Evolutionary conservation across 169 alveolate genomes (phyloP).

Genomic region (Babesia bovis): DNA sequence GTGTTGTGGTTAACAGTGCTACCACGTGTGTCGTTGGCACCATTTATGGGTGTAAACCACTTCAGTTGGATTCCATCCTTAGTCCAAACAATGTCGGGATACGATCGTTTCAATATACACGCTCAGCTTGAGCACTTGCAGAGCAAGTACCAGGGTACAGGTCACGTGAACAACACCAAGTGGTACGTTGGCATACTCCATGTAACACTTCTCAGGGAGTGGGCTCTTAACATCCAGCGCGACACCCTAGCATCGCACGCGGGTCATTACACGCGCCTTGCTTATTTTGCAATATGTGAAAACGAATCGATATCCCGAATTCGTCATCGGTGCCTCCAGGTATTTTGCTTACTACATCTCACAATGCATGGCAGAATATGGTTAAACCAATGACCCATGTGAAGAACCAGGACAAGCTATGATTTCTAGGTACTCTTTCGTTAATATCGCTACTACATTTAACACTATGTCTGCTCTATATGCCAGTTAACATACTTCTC

Average conservation of each 20-base stretch:
- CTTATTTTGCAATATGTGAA: conserved; percentile 89
- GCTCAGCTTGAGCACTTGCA: conserved; percentile 93
- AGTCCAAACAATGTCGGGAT: conserved; percentile 74
- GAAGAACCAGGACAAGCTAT: conserved; percentile 27
- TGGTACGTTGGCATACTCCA: conserved; percentile 77
- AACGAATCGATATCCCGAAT: conserved; percentile 85
- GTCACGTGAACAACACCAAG: conserved; percentile 88
- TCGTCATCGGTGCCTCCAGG: conserved; percentile 83
- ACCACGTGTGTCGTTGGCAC: too few species aligned
- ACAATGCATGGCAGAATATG: too few species aligned
- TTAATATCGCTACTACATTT: neutral
- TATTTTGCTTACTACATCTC: too few species aligned
- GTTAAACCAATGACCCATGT: conserved; percentile 53
- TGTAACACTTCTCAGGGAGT: conserved; percentile 80
- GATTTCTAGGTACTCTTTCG: neutral
- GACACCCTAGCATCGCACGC: conserved; percentile 91
- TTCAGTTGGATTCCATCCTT: too few species aligned
- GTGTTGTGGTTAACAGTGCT: too few species aligned
- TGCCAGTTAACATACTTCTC: neutral
- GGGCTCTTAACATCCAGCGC: conserved; percentile 89
- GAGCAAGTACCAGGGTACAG: conserved; percentile 95
- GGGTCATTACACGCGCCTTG: conserved; percentile 88
- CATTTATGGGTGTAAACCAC: too few species aligned
- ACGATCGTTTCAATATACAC: conserved; percentile 86
- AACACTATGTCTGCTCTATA: neutral